Conservation (phyloP, 1,284 basidiomycete species). For the Apiotrichum sp. region DNA sequence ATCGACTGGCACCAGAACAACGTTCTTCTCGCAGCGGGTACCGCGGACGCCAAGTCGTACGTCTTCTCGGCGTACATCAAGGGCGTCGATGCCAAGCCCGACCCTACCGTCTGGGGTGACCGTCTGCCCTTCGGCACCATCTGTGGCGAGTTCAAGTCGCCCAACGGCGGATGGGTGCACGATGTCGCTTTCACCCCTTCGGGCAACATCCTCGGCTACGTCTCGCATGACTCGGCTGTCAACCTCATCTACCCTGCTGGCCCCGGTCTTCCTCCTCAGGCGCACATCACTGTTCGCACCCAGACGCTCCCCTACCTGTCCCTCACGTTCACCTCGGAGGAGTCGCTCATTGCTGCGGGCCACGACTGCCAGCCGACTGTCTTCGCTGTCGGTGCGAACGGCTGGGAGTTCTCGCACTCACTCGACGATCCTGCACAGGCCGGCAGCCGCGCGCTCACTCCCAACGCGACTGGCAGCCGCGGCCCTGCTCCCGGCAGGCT, state of each 20-base stretch:
- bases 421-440: constrained; percentile 61
- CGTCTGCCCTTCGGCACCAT: constrained; percentile 96
- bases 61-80: constrained; percentile 99
- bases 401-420: constrained; percentile 72
- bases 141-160: constrained; percentile 85
- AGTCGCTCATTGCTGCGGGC: constrained; percentile 78
- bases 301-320: constrained; percentile 73
- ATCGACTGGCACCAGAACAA: constrained; percentile 99
- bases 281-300: constrained; percentile 65
- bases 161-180: constrained; percentile 95
- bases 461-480: constrained; percentile 37
- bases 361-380: constrained; percentile 96
- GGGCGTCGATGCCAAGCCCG: constrained; percentile 92
- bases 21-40: constrained; percentile 87
- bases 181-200: constrained; percentile 91
- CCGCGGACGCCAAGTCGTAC: constrained; percentile 89
- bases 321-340: constrained; percentile 76
- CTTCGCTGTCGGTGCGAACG: constrained; percentile 63
- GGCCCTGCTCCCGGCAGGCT: constrained; percentile 60
- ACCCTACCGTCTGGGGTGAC: constrained; percentile 90
- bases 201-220: constrained; percentile 86
- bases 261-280: constrained; percentile 50
- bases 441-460: constrained; percentile 35
- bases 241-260: constrained; percentile 77
- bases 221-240: constrained; percentile 85